Evolutionary conservation across 768 basidiomycete species (phyloP).

Genomic region (Pleurotus citrinopileatus): DNA sequence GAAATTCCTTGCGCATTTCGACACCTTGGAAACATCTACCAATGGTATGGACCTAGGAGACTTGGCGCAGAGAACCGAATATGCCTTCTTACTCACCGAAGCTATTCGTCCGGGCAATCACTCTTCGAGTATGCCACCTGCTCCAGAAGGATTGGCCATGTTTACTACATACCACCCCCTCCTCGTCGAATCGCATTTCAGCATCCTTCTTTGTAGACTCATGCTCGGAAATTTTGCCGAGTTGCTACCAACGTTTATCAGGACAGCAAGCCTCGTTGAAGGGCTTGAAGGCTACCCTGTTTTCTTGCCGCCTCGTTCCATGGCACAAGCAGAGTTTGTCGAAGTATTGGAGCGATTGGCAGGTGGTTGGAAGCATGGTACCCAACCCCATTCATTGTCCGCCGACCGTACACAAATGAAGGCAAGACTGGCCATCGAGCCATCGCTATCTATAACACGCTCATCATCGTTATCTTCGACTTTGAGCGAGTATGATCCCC

Average conservation of each 20-base stretch:
- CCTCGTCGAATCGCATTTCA: slow-evolving; percentile 84
- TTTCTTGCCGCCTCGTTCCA: slow-evolving; percentile 82
- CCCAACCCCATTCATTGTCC: slow-evolving; percentile 52
- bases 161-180: slow-evolving; percentile 92
- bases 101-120: slow-evolving; percentile 62
- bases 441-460: slow-evolving; percentile 26
- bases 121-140: slow-evolving; percentile 22
- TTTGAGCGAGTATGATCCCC: slow-evolving; percentile 13
- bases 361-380: slow-evolving; percentile 67
- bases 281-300: slow-evolving; percentile 87
- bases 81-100: slow-evolving; percentile 70
- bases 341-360: slow-evolving; percentile 83
- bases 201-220: slow-evolving; percentile 68
- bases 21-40: slow-evolving; percentile 55
- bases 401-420: slow-evolving; percentile 29
- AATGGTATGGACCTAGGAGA: slow-evolving; percentile 33
- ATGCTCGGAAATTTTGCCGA: slow-evolving; percentile 74
- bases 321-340: slow-evolving; percentile 88
- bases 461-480: slow-evolving; percentile 22
- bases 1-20: slow-evolving; percentile 80
- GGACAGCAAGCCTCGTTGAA: slow-evolving; percentile 67
- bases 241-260: slow-evolving; percentile 63
- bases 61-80: slow-evolving; percentile 54
- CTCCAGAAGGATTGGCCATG: slow-evolving; percentile 50
- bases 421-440: slow-evolving; percentile 43